Base-by-base conservation (phyloP, 1,284 basidiomycete species). In the Marasmius fiardii region DNA sequence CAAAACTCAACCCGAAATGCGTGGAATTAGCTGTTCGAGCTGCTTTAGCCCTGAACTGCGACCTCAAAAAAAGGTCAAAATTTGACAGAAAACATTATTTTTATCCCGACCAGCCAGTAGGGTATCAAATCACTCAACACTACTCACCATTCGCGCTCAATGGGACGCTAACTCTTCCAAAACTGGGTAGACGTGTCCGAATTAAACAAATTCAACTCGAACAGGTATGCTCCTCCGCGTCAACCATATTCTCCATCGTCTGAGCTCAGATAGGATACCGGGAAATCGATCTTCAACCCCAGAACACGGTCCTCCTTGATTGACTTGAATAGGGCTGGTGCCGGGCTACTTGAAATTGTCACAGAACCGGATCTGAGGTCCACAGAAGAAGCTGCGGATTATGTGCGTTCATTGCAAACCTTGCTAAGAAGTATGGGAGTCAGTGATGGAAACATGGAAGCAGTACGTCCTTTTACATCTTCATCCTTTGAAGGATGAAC, bases 81-180 rank as follows among this genome's bases (percentile, higher is more conserved):
- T 98, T 98, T 63, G 96, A 99, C 71, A 79, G 96, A 63, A 99
- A 99, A 69, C 96, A 99, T 69, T 99, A 99, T 69, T 98, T 98
- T 71, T 99, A 99, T 68, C 84, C 93, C 1, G 96, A 99, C 71
- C 81, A 98, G 31, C 94, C 97, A 0, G 79, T 89, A 2, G 96
- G 95, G 0, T 99, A 95, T 71, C 97, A 99, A 73, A 96, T 98
- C 60, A 98, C 96, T 0, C 96, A 98, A 67, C 90, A 93, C 62
- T 98, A 98, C 70, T 43, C 57, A 4, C 59, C 59, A 11, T 58
- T 61, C 41, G 59, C 59, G 11, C 54, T 55, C 35, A 54, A 58
- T 41, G 96, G 96, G 1, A 65, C 66, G 28, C 66, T 98, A 4
- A 66, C 69, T 1, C 74, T 92, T 43, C 72, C 71, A 16, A 77